A percentile compares a stretch with the other conserved stretches of the same genome.
Evolutionary conservation across 2,329 filamentous ascomycete genomes (phyloP).

Genomic region (Alternaria sp.): DNA sequence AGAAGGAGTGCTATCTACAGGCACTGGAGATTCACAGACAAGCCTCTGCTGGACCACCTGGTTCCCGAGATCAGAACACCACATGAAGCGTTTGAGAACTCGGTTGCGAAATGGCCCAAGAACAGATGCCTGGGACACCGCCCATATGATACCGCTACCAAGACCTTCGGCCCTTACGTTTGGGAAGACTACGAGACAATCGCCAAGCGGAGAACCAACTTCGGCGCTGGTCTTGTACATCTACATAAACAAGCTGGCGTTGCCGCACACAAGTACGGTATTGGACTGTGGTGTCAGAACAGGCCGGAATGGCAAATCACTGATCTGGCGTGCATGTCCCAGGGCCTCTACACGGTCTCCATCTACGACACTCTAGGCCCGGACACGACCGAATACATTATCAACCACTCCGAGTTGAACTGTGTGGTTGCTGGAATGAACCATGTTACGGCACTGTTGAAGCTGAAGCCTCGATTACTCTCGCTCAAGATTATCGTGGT

Average conservation of each 20-base stretch:
- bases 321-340: slow-evolving; percentile 86
- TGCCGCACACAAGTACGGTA: slow-evolving; percentile 70
- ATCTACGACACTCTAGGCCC: slow-evolving; percentile 96
- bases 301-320: slow-evolving; percentile 89
- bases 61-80: slow-evolving; percentile 75
- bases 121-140: slow-evolving; percentile 81
- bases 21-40: slow-evolving; percentile 80
- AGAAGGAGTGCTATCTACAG: slow-evolving; percentile 82
- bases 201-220: slow-evolving; percentile 79
- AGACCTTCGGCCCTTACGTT: slow-evolving; percentile 78
- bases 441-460: slow-evolving; percentile 83
- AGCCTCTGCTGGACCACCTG: slow-evolving; percentile 57
- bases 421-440: slow-evolving; percentile 81
- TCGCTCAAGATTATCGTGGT: slow-evolving; percentile 87
- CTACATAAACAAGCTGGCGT: slow-evolving; percentile 79
- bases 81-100: slow-evolving; percentile 81
- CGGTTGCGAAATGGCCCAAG: slow-evolving; percentile 68
- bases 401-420: slow-evolving; percentile 83
- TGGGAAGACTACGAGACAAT: slow-evolving; percentile 87
- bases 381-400: slow-evolving; percentile 92
- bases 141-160: slow-evolving; percentile 77
- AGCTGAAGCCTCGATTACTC: slow-evolving; percentile 79
- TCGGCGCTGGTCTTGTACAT: slow-evolving; percentile 86
- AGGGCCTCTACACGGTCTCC: slow-evolving; percentile 88
- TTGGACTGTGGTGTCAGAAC: slow-evolving; percentile 89